Conservation (phyloP, 1,284 basidiomycete genomes). For the Fomes fomentarius region DNA sequence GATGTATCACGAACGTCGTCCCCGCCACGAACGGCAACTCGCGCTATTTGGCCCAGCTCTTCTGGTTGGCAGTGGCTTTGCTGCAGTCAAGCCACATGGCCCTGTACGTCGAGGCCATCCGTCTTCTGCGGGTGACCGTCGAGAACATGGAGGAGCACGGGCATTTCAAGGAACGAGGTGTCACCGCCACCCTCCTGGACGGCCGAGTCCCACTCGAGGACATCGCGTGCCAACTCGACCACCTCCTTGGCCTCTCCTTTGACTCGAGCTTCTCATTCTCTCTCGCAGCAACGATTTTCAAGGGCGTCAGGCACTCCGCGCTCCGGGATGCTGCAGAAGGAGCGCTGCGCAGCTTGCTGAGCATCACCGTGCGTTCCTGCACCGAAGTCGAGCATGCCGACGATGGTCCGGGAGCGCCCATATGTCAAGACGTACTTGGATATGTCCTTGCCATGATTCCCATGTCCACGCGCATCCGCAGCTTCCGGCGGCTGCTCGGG, state of each 20-base stretch:
- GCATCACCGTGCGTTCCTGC: conserved; percentile 56
- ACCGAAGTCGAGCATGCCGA: conserved; percentile 40
- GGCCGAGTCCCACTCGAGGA: conserved; percentile 67
- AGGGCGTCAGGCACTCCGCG: conserved; percentile 75
- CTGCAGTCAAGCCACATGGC: conserved; percentile 77
- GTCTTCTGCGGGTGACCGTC: conserved; percentile 66
- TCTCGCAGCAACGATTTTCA: conserved; percentile 82
- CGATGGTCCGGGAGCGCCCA: conserved; percentile 41
- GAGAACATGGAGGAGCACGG: conserved; percentile 68
- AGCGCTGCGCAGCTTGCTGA: conserved; percentile 59
- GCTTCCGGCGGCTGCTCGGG: conserved; percentile 62
- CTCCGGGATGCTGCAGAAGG: conserved; percentile 63
- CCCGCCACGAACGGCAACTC: conserved; percentile 71
- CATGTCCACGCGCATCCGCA: conserved; percentile 57
- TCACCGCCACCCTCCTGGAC: conserved; percentile 67
- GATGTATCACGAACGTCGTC: conserved; percentile 80
- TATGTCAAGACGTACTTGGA: conserved; percentile 68
- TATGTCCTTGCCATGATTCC: conserved; percentile 85
- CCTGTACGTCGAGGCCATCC: conserved; percentile 73
- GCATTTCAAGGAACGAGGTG: conserved; percentile 54
- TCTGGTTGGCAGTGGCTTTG: conserved; percentile 86
- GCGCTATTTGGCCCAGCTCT: conserved; percentile 74
- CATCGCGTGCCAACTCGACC: conserved; percentile 74
- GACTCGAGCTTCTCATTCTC: conserved; percentile 82
- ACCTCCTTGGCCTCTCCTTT: conserved; percentile 77